Percentiles rank a stretch among this genome's conserved stretches.
phyloP scores from a whole-genome alignment of 192 early-diverging fungal species.

The Obelidium mucronatum region DNA sequence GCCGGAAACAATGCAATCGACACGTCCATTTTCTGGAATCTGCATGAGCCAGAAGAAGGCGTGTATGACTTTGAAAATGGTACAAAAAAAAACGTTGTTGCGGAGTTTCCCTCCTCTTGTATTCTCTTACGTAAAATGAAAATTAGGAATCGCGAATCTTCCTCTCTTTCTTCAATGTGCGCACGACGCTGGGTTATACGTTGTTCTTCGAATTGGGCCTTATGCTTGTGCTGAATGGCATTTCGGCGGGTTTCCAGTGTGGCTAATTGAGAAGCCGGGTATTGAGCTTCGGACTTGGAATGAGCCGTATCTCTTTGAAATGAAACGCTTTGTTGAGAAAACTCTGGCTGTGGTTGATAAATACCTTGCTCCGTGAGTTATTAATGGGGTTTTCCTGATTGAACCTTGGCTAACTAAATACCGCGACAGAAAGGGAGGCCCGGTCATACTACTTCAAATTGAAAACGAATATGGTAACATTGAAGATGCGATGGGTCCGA shows the following conservation, averaged over 20 bases:
- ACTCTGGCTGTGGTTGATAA: slow-evolving; percentile 4
- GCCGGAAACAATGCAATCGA: slow-evolving; percentile 68
- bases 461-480: slow-evolving; percentile 70
- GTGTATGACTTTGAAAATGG: slow-evolving; percentile 63
- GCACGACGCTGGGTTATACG: slow-evolving; percentile 54
- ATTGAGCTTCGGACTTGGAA: neutral
- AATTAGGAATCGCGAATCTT: slow-evolving; percentile 47
- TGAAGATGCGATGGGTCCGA: slow-evolving; percentile 25
- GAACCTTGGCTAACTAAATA: too few relatives aligned
- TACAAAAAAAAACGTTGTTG: too few relatives aligned
- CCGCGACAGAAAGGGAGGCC: slow-evolving; percentile 56
- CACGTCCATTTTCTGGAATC: slow-evolving; percentile 74
- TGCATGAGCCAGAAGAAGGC: slow-evolving; percentile 62
- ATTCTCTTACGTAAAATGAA: too few relatives aligned
- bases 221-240: slow-evolving; percentile 70
- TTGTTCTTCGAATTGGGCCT: slow-evolving; percentile 68
- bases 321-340: neutral
- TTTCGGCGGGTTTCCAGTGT: slow-evolving; percentile 69
- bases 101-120: neutral
- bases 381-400: too few relatives aligned
- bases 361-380: neutral
- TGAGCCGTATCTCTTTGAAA: neutral
- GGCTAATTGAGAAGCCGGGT: slow-evolving; percentile 49
- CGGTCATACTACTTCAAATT: slow-evolving; percentile 67
- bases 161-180: slow-evolving; percentile 59